Evolutionary conservation across 768 basidiomycete genomes (phyloP), one percentile per base, ranked within the genome.

Genomic region (Wakefieldia striispora): DNA sequence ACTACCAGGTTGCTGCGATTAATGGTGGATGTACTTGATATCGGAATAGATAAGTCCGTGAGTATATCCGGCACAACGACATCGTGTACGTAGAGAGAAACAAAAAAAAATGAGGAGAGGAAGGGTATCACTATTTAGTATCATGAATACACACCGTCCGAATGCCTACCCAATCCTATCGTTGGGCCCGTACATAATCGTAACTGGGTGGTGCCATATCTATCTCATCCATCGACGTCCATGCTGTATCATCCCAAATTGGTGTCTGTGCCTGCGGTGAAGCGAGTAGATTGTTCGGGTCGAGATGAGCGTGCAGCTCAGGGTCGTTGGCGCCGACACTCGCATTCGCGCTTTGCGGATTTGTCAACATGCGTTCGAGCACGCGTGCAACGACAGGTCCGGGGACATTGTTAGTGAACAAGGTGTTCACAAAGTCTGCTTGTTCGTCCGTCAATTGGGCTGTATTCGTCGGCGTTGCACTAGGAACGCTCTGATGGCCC

Each of bases 191-290:
- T 20, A 13, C 58, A 8, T 51, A 51, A 39, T 62, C 57, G 50
- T 63, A 63, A 33, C 61, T 63, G 14, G 61, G 61, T 3, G 61
- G 61, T 14, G 61, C 61, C 35, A 51, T 54, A 2, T 49, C 64
- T 55, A 46, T 62, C 56, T 44, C 69, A 70, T 55, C 82, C 50
- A 36, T 81, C 35, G 79, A 73, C 34, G 76, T 55, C 82, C 56
- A 47, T 9, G 23, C 8, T 7, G 16, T 14, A 16, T 33, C 6
- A 26, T 13, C 33, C 20, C 35, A 40, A 1, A 14, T 11, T 3
- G 21, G 10, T 9, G 13, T 24, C 35, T 24, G 38, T 11, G 17
- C n/a, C 17, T 37, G 52, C 3, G 47, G 26, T 12, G 31, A 1
- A 14, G 31, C 3, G n/a, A 23, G 0, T 6, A 20, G 21, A 33